phyloP scores from a whole-genome alignment of 371 early-diverging fungal species.

The Funneliformis caledonium region DNA sequence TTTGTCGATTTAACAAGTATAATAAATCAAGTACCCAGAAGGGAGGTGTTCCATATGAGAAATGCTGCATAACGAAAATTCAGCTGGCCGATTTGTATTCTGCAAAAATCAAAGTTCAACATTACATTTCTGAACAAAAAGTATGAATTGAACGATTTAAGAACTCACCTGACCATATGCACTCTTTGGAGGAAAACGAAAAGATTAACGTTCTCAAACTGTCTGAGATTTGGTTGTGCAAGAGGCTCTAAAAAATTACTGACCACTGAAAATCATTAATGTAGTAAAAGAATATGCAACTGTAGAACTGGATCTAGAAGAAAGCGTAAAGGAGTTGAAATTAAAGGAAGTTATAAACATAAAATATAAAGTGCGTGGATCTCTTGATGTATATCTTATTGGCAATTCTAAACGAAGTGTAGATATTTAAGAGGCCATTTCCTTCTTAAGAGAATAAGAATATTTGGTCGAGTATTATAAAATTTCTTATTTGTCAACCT shows the following conservation, averaged over 20 bases:
- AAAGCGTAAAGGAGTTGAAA: slow-evolving; percentile 6
- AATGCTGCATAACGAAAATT: too few species aligned
- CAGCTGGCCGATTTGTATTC: too few species aligned
- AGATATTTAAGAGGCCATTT: not conserved
- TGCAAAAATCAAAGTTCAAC: too few species aligned
- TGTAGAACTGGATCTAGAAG: slow-evolving; percentile 26
- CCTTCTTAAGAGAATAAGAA: not conserved
- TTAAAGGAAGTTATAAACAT: slow-evolving; percentile 39
- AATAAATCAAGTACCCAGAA: too few species aligned
- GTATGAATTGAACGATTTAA: too few species aligned
- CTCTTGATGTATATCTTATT: slow-evolving; percentile 17
- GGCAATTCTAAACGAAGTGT: not conserved
- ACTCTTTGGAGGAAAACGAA: not conserved
- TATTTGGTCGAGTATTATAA: slow-evolving; percentile 1
- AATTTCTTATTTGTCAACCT: not conserved
- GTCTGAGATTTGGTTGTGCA: slow-evolving; percentile 28
- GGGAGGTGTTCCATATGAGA: too few species aligned
- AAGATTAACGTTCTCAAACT: not conserved
- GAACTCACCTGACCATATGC: not conserved
- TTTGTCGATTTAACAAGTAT: too few species aligned
- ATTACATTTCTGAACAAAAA: too few species aligned
- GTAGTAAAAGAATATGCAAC: slow-evolving; percentile 16
- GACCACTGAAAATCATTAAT: slow-evolving; percentile 23
- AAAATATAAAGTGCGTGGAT: slow-evolving; percentile 20
- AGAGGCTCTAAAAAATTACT: slow-evolving; percentile 35